Evolutionary conservation across 2,329 filamentous ascomycete genomes (phyloP).

Genomic region (Aspergillus brasiliensis): DNA sequence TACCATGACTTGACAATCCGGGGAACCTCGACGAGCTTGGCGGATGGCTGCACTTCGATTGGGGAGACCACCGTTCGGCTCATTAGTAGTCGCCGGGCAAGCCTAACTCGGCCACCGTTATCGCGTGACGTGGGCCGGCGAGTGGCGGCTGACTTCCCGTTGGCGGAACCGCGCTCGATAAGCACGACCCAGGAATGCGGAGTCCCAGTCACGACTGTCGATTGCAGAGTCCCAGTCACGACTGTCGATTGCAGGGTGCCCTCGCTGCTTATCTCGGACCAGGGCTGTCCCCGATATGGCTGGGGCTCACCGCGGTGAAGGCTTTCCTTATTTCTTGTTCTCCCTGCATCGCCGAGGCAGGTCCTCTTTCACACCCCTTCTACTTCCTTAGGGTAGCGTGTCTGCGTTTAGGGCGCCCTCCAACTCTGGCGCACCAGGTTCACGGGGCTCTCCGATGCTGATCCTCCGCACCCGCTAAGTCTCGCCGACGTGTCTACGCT

Average conservation of each 20-base stretch:
- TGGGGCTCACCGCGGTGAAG: neutral
- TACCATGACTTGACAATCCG: neutral
- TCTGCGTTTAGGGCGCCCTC: neutral
- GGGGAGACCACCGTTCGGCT: neutral
- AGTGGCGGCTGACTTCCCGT: neutral
- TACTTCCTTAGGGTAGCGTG: neutral
- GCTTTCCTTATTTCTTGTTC: no score
- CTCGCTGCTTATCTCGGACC: neutral
- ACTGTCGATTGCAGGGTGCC: neutral
- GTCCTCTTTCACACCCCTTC: neutral
- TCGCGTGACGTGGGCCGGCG: neutral
- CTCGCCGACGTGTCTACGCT: neutral
- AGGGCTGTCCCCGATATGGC: neutral
- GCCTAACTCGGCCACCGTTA: neutral
- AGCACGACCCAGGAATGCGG: neutral
- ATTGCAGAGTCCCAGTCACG: neutral
- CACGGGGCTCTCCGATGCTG: neutral
- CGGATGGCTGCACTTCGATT: neutral
- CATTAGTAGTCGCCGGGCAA: neutral
- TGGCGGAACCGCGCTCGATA: neutral
- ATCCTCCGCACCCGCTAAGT: neutral
- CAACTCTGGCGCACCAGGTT: neutral
- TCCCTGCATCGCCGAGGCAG: neutral
- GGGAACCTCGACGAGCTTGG: neutral
- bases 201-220: neutral